A percentile compares a stretch with the other conserved stretches of the same genome.
These are phyloP conservation scores for Mycena maculata DNA, from an alignment of 768 basidiomycete species.

Conservation along the genomic window DNA sequence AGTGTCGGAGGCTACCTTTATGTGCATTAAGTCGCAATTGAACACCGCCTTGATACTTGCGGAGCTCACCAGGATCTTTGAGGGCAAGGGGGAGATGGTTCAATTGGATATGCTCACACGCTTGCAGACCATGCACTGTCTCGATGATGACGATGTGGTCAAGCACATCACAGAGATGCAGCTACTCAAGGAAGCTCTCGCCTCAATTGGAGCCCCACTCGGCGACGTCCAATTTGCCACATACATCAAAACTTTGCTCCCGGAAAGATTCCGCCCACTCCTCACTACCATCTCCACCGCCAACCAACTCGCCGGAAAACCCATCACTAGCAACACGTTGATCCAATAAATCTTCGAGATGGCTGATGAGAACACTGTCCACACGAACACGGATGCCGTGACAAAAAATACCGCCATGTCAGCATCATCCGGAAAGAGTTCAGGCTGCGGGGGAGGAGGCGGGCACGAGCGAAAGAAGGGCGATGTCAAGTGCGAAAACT, in stretches of 20 bases:
- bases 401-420: not conserved
- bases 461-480: not conserved
- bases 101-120: slow-evolving; percentile 35
- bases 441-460: slow-evolving; percentile 13
- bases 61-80: slow-evolving; percentile 37
- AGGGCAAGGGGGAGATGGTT: too few relatives aligned
- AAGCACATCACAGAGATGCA: too few relatives aligned
- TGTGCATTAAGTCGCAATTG: slow-evolving; percentile 36
- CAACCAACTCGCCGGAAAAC: not conserved
- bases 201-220: slow-evolving; percentile 22
- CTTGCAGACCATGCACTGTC: slow-evolving; percentile 36
- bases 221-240: not conserved
- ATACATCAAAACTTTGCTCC: too few relatives aligned
- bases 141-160: slow-evolving; percentile 24
- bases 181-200: slow-evolving; percentile 45
- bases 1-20: slow-evolving; percentile 34
- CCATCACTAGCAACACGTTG: slow-evolving; percentile 4
- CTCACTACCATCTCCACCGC: slow-evolving; percentile 7
- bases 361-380: slow-evolving; percentile 11
- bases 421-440: slow-evolving; percentile 27
- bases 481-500: too few relatives aligned
- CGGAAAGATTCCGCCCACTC: too few relatives aligned
- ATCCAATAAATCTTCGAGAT: slow-evolving; percentile 22
- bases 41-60: slow-evolving; percentile 37
- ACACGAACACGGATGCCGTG: not conserved